These are phyloP conservation scores for Stemphylium vesicarium DNA, from an alignment of 2,329 filamentous ascomycete genomes.

Conservation along the genomic window DNA sequence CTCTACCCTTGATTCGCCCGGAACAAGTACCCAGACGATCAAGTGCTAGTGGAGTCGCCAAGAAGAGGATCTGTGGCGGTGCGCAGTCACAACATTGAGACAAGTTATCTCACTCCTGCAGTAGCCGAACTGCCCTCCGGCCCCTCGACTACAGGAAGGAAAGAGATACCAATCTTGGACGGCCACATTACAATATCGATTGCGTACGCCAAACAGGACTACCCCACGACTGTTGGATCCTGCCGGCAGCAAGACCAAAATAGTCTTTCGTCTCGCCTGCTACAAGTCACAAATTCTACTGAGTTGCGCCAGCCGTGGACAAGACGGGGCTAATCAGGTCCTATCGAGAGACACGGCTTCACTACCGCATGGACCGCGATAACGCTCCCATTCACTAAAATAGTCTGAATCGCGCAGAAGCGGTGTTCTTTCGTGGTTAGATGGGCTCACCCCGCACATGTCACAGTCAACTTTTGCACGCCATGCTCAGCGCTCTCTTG, in stretches of 20 bases:
- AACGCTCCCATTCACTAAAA: constrained; percentile 21
- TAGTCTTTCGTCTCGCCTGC: constrained; percentile 19
- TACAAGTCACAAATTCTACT: constrained; percentile 1
- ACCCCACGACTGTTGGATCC: constrained; percentile 19
- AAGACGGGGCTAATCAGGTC: neutral
- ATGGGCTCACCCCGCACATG: constrained; percentile 25
- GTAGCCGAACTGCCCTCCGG: constrained; percentile 4
- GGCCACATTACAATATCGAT: constrained; percentile 23
- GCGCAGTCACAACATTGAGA: constrained; percentile 1
- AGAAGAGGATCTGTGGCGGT: constrained; percentile 12
- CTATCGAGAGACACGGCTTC: constrained; percentile 6
- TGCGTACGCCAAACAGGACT: constrained; percentile 25
- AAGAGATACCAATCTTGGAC: constrained; percentile 2
- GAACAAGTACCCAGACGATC: neutral
- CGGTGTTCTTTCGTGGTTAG: constrained; percentile 7
- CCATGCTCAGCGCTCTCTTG: neutral
- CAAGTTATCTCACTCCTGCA: constrained; percentile 9
- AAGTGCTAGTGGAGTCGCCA: constrained; percentile 3
- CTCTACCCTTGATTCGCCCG: neutral
- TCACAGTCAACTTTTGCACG: constrained; percentile 2
- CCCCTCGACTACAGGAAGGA: neutral
- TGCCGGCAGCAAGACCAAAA: constrained; percentile 18
- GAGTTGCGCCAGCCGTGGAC: constrained; percentile 1
- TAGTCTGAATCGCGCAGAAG: constrained; percentile 13
- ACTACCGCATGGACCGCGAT: constrained; percentile 2